Evolutionary conservation across 192 early-diverging fungal species (phyloP), one percentile per base, ranked within the genome.

Genomic region (Geranomyces variabilis): DNA sequence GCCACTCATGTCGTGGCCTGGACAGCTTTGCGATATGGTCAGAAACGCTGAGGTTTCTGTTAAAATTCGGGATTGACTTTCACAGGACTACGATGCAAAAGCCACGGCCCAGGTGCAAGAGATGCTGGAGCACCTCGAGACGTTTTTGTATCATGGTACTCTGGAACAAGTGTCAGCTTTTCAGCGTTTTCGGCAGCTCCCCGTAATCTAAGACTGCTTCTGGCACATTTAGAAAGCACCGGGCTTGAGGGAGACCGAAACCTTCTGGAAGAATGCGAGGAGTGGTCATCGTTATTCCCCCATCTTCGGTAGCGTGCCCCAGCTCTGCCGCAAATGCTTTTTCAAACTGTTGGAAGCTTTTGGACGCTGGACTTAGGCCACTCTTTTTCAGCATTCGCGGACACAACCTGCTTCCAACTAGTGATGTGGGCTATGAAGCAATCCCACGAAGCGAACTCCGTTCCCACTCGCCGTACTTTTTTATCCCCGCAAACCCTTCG

Each of bases 271-370:
- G 79, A 80, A 64, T 80, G 79, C 57, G 60, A 70, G 33, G 79
- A 80, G 58, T 80, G 79, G 79, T 64, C 77, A 2, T 63, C 55
- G 12, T 62, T 80, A 33, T 80, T 80, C 47, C 79, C 79, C 4
- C 76, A 79, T 71, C 44, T 80, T 1, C 58, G 79, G 79, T 80
- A 51, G 12, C 46, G 28, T 53, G 21, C 31, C 36, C 5, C 10
- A 7, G 36, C 10, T 3, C 10, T 41, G 36, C 36, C 10, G 5
- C 36, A 41, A 41, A 41, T 7, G 14, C 0, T 12, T 28, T 48
- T 48, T 3, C 5, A 3, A 41, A 7, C 36, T 41, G 36, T 10
- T 41, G 36, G 36, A 41, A 41, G 36, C n/a, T n/a, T n/a, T n/a
- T n/a, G n/a, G n/a, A n/a, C 36, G 36, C 36, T 41, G 36, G 10